Evolutionary conservation across 305 asterid genomes (phyloP), one percentile per base, ranked within the genome.

Genomic region (Fraxinus sp.): DNA sequence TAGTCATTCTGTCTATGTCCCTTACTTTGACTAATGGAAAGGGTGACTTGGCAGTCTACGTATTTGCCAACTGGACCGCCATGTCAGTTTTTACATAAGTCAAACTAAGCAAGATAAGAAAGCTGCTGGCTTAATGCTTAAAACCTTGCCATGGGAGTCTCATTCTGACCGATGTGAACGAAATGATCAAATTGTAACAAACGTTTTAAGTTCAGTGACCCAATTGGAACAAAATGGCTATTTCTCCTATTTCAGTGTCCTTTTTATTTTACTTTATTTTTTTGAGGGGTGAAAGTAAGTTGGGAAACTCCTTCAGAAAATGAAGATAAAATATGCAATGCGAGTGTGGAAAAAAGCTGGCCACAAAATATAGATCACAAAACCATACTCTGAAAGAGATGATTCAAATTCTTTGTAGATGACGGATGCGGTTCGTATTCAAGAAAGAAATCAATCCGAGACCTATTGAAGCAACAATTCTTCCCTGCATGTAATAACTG

Each of bases 381-480:
- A 87, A 68, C 84, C 90, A 30, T 92, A 96, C 99, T 96, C 86
- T 96, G 98, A 84, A 94, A 96, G 78, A 96, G 97, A 88, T 94
- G 99, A 83, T 90, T 89, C 89, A 96, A 84, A 86, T 96, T 96
- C 89, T 92, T 96, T 1, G 95, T 78, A 79, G 98, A 95, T 78
- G 99, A 86, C 77, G 98, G 98, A 81, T 94, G 97, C 41, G 98
- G 99, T 91, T 96, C 99, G 13, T 88, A 91, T 83, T 91, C 93
- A 36, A 96, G 99, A 86, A 93, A 96, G 87, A 86, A 84, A 74
- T 90, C 91, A 18, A 94, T 90, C 81, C 94, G 91, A 3, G 98
- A 91, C 91, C 89, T 86, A 82, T 96, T 96, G 93, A 94, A 93
- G 90, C 98, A 96, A 90, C 99, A 96, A 80, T 92, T 94, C 86